Evolutionary conservation across 768 basidiomycete genomes (phyloP).

Genomic region (Russula sp.): DNA sequence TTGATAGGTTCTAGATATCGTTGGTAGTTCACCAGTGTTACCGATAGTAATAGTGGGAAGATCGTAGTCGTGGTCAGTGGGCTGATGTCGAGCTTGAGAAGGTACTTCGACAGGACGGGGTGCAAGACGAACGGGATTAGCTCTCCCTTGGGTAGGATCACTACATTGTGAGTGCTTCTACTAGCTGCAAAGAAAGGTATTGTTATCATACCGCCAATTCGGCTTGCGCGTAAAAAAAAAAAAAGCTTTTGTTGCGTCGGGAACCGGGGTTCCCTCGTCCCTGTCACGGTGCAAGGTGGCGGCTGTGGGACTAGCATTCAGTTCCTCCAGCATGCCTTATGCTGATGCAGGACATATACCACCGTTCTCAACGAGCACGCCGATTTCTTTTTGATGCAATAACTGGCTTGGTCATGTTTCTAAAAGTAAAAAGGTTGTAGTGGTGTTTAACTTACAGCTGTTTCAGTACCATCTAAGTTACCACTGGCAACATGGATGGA

Average conservation of each 20-base stretch:
- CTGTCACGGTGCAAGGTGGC: neutral
- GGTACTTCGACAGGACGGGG: neutral
- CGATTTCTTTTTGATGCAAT: neutral
- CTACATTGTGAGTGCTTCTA: neutral
- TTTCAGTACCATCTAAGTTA: too few species aligned
- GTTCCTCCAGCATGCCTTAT: too few species aligned
- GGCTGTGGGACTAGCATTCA: neutral
- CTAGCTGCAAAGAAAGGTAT: neutral
- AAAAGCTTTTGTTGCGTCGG: neutral
- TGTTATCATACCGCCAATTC: neutral
- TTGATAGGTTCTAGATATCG: neutral
- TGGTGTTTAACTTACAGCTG: too few species aligned
- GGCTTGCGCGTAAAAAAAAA: neutral
- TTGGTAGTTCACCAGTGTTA: neutral
- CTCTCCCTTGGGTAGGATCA: neutral
- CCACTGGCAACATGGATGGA: too few species aligned
- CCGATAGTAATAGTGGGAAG: neutral
- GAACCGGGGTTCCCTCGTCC: neutral
- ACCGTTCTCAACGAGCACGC: constrained; percentile 3
- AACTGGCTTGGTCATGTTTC: neutral
- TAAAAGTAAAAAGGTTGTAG: too few species aligned
- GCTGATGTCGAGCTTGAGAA: neutral
- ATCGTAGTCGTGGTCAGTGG: neutral
- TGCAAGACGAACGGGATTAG: neutral
- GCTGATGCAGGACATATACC: neutral